phyloP scores from a whole-genome alignment of 768 basidiomycete genomes.

The Auricularia auricula-judae region DNA sequence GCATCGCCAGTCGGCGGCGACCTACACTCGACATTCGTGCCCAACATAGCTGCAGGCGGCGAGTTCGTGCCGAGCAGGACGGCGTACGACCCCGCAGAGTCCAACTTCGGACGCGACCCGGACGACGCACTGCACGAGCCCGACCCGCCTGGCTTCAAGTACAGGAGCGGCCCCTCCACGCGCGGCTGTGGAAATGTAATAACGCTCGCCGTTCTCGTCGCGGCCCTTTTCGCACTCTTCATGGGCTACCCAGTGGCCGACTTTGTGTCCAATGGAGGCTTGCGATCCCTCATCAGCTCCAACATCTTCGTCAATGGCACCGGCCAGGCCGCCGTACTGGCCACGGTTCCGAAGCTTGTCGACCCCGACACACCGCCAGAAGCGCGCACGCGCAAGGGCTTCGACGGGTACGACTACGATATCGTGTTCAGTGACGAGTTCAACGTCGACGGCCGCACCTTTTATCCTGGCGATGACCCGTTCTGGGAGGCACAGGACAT shows the following conservation, averaged over 20 bases:
- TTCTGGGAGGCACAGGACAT: conserved; percentile 35
- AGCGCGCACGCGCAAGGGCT: conserved; percentile 3
- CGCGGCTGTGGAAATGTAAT: conserved; percentile 76
- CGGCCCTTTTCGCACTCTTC: conserved; percentile 67
- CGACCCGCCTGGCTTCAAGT: conserved; percentile 51
- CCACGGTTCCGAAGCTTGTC: conserved; percentile 5
- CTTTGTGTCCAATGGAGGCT: conserved; percentile 24
- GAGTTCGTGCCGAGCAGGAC: not conserved
- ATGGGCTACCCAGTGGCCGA: conserved; percentile 80
- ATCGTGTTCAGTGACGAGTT: conserved; percentile 29
- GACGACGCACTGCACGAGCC: conserved; percentile 89
- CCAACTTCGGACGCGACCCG: conserved; percentile 27
- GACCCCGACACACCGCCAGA: conserved; percentile 11
- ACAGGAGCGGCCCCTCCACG: conserved; percentile 27
- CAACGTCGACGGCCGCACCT: conserved; percentile 22
- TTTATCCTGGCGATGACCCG: conserved; percentile 28
- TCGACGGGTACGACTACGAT: conserved; percentile 7
- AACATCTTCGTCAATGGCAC: conserved; percentile 58
- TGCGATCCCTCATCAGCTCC: conserved; percentile 39
- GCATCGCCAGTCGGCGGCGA: not conserved
- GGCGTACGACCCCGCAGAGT: conserved; percentile 16
- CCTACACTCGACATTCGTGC: not conserved
- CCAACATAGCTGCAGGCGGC: not conserved
- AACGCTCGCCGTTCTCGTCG: conserved; percentile 57
- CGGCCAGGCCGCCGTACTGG: conserved; percentile 52